Percentiles rank a stretch among this genome's conserved stretches.
phyloP scores from a whole-genome alignment of 352 stramenopile species.

The Globisporangium splendens region DNA sequence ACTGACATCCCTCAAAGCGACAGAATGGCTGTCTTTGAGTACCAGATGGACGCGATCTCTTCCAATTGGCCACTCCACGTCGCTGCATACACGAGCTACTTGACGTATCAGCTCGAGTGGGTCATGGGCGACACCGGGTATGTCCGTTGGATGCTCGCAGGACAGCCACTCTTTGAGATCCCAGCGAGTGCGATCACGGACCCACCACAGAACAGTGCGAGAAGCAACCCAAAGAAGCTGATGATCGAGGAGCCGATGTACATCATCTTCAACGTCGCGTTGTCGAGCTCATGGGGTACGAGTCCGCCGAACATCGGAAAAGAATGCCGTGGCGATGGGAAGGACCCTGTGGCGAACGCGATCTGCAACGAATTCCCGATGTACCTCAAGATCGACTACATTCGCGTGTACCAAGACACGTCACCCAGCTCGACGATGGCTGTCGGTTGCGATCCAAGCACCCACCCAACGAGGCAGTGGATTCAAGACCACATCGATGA shows the following conservation, averaged over 20 bases:
- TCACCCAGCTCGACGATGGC: conserved; percentile 38
- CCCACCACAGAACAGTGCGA: conserved; percentile 38
- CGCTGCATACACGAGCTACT: conserved; percentile 74
- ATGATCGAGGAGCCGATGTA: conserved; percentile 96
- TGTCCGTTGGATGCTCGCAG: conserved; percentile 76
- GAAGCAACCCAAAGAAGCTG: conserved; percentile 77
- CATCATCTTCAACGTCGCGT: conserved; percentile 94
- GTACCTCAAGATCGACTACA: conserved; percentile 76
- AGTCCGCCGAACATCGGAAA: conserved; percentile 61
- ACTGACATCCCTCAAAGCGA: conserved; percentile 15
- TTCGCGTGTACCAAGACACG: conserved; percentile 71
- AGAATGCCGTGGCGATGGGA: conserved; percentile 47
- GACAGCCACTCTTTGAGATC: conserved; percentile 87
- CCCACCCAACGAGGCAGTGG: conserved; percentile 70
- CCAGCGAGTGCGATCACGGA: conserved; percentile 48
- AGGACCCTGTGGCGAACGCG: conserved; percentile 33
- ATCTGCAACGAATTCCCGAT: conserved; percentile 71
- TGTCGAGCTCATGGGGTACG: conserved; percentile 88
- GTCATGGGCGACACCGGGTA: conserved; percentile 52
- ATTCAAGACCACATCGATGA: conserved; percentile 75
- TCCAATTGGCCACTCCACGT: conserved; percentile 84
- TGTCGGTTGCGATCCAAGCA: conserved; percentile 51
- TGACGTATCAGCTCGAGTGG: conserved; percentile 72
- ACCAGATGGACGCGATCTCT: conserved; percentile 93
- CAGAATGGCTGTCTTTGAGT: conserved; percentile 40